These are phyloP conservation scores for Kuraishia cidri DNA, from an alignment of 805 yeast species.

Conservation along the genomic window DNA sequence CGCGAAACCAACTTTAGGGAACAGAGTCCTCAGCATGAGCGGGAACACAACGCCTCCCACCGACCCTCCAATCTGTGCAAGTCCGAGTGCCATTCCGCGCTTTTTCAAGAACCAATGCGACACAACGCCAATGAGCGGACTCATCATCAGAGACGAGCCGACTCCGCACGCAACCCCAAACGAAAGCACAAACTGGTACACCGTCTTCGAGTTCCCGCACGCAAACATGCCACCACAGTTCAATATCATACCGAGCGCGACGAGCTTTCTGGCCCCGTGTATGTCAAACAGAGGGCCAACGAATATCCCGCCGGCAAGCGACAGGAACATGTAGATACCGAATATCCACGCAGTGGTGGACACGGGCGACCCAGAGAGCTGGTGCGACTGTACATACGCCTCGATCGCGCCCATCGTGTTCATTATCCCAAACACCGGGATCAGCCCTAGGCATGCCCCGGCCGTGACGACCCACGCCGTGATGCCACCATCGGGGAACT, in stretches of 20 bases:
- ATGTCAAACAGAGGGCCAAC: slow-evolving; percentile 47
- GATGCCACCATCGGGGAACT: slow-evolving; percentile 29
- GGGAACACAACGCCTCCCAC: slow-evolving; percentile 45
- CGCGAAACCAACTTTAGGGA: slow-evolving; percentile 34
- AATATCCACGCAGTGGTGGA: slow-evolving; percentile 58
- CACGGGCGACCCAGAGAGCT: slow-evolving; percentile 31
- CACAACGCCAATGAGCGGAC: slow-evolving; percentile 52
- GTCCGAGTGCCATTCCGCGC: slow-evolving; percentile 44
- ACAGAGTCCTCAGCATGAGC: slow-evolving; percentile 36
- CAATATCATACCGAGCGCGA: slow-evolving; percentile 32
- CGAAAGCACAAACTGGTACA: slow-evolving; percentile 53
- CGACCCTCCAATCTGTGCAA: slow-evolving; percentile 43
- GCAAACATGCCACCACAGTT: slow-evolving; percentile 44
- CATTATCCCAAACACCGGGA: slow-evolving; percentile 39
- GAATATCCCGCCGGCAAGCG: slow-evolving; percentile 25
- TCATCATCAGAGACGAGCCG: slow-evolving; percentile 49
- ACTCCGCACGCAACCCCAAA: slow-evolving; percentile 47
- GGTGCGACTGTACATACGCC: slow-evolving; percentile 50
- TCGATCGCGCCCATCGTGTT: slow-evolving; percentile 57
- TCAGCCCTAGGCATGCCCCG: slow-evolving; percentile 30
- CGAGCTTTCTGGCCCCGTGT: slow-evolving; percentile 39
- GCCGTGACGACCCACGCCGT: slow-evolving; percentile 27
- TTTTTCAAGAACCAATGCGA: slow-evolving; percentile 54
- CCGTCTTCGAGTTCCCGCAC: slow-evolving; percentile 38
- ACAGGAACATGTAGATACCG: slow-evolving; percentile 40